phyloP scores from a whole-genome alignment of 2,329 filamentous ascomycete genomes.

The Exophiala calicioides region DNA sequence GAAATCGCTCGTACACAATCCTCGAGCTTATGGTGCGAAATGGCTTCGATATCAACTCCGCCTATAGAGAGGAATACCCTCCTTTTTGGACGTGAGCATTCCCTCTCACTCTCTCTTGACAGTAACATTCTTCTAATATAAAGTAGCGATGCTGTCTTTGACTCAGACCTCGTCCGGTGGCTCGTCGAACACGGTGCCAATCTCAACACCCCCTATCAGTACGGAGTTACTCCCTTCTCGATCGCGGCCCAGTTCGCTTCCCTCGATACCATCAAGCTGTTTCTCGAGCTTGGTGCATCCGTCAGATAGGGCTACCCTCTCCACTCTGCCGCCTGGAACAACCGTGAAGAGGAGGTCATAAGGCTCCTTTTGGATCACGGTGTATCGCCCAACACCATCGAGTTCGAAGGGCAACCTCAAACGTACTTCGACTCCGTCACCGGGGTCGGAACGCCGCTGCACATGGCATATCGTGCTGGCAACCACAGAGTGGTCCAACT shows the following conservation, averaged over 20 bases:
- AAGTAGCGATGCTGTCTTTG: conserved; percentile 25
- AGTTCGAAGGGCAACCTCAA: not conserved
- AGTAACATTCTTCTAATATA: conserved; percentile 5
- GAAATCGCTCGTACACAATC: not conserved
- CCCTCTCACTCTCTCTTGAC: conserved; percentile 7
- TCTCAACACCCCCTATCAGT: conserved; percentile 31
- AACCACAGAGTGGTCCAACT: not conserved
- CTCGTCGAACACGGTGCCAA: conserved; percentile 35
- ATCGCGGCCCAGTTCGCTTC: conserved; percentile 29
- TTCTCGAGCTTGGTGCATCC: conserved; percentile 24
- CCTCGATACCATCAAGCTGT: conserved; percentile 27
- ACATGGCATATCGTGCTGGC: not conserved
- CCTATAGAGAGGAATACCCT: conserved; percentile 20
- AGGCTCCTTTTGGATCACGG: not conserved
- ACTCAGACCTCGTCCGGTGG: conserved; percentile 32
- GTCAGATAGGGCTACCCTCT: conserved; percentile 9
- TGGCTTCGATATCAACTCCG: conserved; percentile 33
- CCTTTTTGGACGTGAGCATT: conserved; percentile 30
- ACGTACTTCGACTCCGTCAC: not conserved
- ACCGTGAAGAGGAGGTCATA: not conserved
- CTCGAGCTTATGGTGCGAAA: conserved; percentile 8
- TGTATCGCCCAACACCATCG: not conserved
- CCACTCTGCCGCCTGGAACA: conserved; percentile 7
- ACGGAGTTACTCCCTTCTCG: conserved; percentile 33
- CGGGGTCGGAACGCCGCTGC: not conserved